A percentile compares a stretch with the other conserved stretches of the same genome.
Conservation (phyloP, 352 stramenopile species). For the Globisporangium nunn region DNA sequence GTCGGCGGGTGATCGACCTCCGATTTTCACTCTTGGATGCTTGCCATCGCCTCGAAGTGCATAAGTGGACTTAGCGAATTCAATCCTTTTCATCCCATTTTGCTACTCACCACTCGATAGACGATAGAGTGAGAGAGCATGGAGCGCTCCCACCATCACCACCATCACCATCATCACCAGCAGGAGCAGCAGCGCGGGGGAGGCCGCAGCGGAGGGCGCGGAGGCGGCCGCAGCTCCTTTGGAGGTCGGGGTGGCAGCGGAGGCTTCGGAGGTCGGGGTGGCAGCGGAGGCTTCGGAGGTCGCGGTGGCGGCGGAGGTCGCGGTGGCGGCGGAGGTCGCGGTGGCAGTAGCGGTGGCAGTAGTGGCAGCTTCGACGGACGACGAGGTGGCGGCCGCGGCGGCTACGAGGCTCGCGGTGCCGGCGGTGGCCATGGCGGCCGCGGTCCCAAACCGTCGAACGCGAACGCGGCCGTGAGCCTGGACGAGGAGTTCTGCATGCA, state of each 20-base stretch:
- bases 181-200: slow-evolving; percentile 1
- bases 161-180: background rate
- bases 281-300: background rate
- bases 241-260: slow-evolving; percentile 5
- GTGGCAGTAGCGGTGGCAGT: background rate
- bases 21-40: no score
- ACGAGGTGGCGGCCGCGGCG: background rate
- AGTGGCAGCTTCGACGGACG: slow-evolving; percentile 3
- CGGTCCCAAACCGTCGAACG: slow-evolving; percentile 4
- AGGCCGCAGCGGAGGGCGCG: background rate
- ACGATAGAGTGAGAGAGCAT: no score
- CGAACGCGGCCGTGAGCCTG: slow-evolving; percentile 28
- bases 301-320: slow-evolving; percentile 1
- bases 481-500: slow-evolving; percentile 70
- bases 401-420: slow-evolving; percentile 1
- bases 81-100: background rate
- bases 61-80: no score
- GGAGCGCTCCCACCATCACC: background rate
- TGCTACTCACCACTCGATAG: background rate
- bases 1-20: background rate
- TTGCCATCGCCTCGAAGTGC: no score
- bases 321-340: slow-evolving; percentile 1
- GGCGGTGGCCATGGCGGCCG: slow-evolving; percentile 5
- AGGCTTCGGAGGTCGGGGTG: background rate
- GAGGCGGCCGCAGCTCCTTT: background rate